These are phyloP conservation scores for Fragilaria radians DNA, from an alignment of 108 stramenopile species.

Conservation along the genomic window DNA sequence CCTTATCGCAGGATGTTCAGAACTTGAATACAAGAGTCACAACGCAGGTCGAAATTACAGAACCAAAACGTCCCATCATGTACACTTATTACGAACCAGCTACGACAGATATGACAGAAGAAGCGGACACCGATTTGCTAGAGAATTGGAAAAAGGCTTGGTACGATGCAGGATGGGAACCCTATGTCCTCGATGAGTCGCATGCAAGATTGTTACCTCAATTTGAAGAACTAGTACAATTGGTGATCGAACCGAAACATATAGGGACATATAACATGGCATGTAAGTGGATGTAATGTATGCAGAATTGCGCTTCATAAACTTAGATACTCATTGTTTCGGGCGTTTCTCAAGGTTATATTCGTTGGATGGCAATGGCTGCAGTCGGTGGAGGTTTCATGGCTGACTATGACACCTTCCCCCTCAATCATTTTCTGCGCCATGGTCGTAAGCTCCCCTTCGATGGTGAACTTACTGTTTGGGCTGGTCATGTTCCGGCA, in stretches of 20 bases:
- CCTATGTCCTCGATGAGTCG: conserved; percentile 5
- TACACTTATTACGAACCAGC: conserved; percentile 15
- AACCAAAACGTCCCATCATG: conserved; percentile 6
- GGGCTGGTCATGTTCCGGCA: conserved; percentile 3
- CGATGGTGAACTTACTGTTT: conserved; percentile 1
- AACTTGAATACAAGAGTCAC: no score
- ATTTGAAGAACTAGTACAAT: neutral
- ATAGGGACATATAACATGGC: neutral
- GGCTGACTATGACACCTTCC: conserved; percentile 12
- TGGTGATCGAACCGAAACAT: neutral
- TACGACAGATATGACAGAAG: conserved; percentile 10
- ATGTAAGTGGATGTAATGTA: neutral
- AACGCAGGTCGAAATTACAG: no score
- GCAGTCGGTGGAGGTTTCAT: conserved; percentile 10
- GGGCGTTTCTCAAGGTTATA: conserved; percentile 5
- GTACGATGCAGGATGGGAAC: conserved; percentile 17
- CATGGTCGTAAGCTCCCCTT: conserved; percentile 5
- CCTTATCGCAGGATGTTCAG: no score
- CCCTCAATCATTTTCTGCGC: conserved; percentile 7
- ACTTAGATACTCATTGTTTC: no score
- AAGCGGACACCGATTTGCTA: conserved; percentile 11
- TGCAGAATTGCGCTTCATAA: no score
- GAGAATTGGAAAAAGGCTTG: conserved; percentile 17
- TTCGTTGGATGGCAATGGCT: conserved; percentile 12
- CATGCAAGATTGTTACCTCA: neutral